Base-by-base conservation (phyloP, 2,329 filamentous ascomycete genomes). In the Fusarium udum region DNA sequence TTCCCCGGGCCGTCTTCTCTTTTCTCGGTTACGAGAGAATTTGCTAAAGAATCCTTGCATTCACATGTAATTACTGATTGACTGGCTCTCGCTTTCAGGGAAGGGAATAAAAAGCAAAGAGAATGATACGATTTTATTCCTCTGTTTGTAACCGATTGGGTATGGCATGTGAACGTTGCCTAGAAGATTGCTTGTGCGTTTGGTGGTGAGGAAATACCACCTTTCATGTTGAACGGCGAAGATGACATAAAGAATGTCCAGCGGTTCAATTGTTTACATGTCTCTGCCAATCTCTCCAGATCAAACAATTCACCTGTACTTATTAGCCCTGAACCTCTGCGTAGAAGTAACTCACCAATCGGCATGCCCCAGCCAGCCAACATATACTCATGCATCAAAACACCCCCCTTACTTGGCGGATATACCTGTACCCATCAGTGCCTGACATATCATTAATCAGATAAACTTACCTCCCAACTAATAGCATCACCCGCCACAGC, bases 401-500 rank as follows among this genome's bases (percentile, higher is more conserved):
- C 28, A 1, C 36, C 56, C 3, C 69, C 69, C 4, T 57, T 39
- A 4, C 32, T 46, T n/a, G 69, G 69, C 13, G 67, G 73, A 73
- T 67, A 77, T 74, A 78, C 81, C 66, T 73, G 75, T 1, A 15
- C 8, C 0, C 12, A 42, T 32, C 36, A 46, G 15, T 32, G 9
- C 8, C 37, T 37, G 40, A 5, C 26, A 20, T 18, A 15, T 2
- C 7, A 4, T 7, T 8, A 11, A 1, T 20, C 12, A 14, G 6
- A 13, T 6, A 36, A 56, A 67, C 84, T 85, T 7, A 85, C 85
- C 78, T 90, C 89, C 69, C 88, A 87, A 24, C 79, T 73, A 8
- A 88, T 86, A 61, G 85, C 84, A 67, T 91, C 89, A 1, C 88
- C 87, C 0, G 86, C 89, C 0, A 90, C 85, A 10, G 89, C 89